Percentiles rank a stretch among this genome's conserved stretches.
phyloP scores from a whole-genome alignment of 495 filamentous ascomycete species.

The Lasiosphaeria miniovina region DNA sequence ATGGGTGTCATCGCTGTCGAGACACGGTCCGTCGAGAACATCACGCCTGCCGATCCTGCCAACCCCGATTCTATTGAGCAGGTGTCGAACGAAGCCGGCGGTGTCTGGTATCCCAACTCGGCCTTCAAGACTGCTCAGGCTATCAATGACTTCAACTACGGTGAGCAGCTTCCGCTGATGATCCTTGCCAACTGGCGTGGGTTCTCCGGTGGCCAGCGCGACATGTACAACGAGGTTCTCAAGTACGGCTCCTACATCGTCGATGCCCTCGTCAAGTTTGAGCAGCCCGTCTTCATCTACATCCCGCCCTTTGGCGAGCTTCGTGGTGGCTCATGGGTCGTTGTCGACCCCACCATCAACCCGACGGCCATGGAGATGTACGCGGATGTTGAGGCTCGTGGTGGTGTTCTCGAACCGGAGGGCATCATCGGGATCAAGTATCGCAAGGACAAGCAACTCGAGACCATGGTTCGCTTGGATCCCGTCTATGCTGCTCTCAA shows the following conservation, averaged over 20 bases:
- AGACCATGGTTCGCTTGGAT: constrained; percentile 96
- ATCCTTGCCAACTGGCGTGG: constrained; percentile 99
- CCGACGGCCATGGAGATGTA: constrained; percentile 98
- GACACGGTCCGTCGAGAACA: constrained; percentile 91
- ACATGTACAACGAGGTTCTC: constrained; percentile 99
- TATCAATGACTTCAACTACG: constrained; percentile 97
- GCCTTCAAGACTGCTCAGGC: constrained; percentile 99
- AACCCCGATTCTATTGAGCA: constrained; percentile 98
- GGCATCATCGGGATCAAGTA: constrained; percentile 99
- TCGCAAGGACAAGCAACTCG: constrained; percentile 93
- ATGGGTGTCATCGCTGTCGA: constrained; percentile 98
- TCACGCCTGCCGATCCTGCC: constrained; percentile 95
- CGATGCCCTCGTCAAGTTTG: constrained; percentile 94
- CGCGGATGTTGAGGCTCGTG: constrained; percentile 91
- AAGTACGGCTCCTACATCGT: constrained; percentile 99
- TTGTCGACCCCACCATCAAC: constrained; percentile 98
- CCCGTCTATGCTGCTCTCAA: constrained; percentile 76
- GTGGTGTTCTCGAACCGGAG: constrained; percentile 96
- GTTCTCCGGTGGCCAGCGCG: constrained; percentile 97
- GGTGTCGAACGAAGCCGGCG: constrained; percentile 88
- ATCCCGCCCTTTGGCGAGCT: constrained; percentile 96
- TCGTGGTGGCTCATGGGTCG: constrained; percentile 98
- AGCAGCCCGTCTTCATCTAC: constrained; percentile 98
- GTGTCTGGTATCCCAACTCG: constrained; percentile 99
- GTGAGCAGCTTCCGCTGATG: constrained; percentile 97